Evolutionary conservation across 306 rosid genomes (phyloP).

Genomic region (Inga oerstediana): DNA sequence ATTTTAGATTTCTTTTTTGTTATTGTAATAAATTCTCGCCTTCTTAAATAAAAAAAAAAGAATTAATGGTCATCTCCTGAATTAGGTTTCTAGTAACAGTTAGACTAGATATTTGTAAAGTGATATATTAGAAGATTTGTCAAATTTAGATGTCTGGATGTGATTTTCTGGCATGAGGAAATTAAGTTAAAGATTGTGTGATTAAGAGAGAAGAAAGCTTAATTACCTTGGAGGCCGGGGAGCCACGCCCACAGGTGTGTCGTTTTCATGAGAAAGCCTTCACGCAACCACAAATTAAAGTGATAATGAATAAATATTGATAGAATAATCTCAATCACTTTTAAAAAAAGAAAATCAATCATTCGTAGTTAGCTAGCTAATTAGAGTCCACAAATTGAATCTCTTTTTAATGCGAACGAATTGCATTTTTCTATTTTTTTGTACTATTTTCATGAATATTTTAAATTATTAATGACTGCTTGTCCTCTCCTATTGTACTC

Average conservation of each 20-base stretch:
- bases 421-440: neutral
- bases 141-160: neutral
- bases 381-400: neutral
- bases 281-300: constrained; percentile 48
- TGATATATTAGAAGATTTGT: neutral
- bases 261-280: constrained; percentile 53
- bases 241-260: constrained; percentile 4
- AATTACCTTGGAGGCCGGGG: neutral
- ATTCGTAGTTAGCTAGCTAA: neutral
- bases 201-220: neutral
- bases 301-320: constrained; percentile 9
- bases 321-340: neutral
- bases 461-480: neutral
- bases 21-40: neutral
- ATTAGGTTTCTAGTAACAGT: neutral
- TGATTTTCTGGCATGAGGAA: neutral
- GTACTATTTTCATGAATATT: neutral
- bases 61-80: neutral
- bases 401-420: neutral
- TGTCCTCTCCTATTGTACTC: neutral
- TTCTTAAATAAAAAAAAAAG: neutral
- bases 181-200: neutral
- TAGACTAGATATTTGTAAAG: neutral
- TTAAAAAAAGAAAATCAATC: neutral
- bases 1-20: neutral